phyloP scores from a whole-genome alignment of 2,329 filamentous ascomycete genomes.

The Fusarium mangiferae region DNA sequence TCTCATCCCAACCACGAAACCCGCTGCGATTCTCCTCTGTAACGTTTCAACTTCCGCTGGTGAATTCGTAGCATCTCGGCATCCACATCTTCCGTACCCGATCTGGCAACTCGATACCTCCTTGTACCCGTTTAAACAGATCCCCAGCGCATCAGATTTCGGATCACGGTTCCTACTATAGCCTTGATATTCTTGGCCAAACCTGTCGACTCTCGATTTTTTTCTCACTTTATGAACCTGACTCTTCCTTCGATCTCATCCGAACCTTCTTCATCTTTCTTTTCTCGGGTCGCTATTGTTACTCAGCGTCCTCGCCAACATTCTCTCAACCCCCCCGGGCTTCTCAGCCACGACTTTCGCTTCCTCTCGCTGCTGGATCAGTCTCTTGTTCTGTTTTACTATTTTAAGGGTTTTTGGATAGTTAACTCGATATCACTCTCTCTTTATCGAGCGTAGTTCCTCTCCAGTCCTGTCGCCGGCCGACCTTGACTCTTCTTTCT shows the following conservation, averaged over 20 bases:
- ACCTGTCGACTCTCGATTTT: not conserved
- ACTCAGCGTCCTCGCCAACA: conserved; percentile 22
- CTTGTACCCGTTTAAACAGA: conserved; percentile 17
- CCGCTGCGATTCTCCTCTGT: conserved; percentile 27
- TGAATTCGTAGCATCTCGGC: conserved; percentile 31
- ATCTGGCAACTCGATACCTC: conserved; percentile 25
- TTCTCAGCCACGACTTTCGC: conserved; percentile 37
- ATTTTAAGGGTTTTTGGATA: conserved; percentile 25
- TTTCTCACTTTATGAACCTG: conserved; percentile 38
- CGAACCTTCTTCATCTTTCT: conserved; percentile 26
- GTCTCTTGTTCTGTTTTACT: conserved; percentile 54
- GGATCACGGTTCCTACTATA: conserved; percentile 28
- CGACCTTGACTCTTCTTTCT: conserved; percentile 25
- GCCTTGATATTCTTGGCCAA: conserved; percentile 5
- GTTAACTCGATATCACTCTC: conserved; percentile 11
- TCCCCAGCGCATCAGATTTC: conserved; percentile 30
- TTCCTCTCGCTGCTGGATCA: conserved; percentile 66
- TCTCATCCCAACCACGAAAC: conserved; percentile 39
- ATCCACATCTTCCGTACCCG: conserved; percentile 26
- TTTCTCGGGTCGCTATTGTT: conserved; percentile 38
- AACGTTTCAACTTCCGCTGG: conserved; percentile 43
- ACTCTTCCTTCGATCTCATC: conserved; percentile 17
- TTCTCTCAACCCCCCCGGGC: conserved; percentile 23
- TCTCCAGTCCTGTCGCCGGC: conserved; percentile 35
- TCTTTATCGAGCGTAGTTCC: not conserved